A percentile compares a stretch with the other conserved stretches of the same genome.
Conservation (phyloP, 2,329 filamentous ascomycete genomes). For the Colletotrichum melonis region DNA sequence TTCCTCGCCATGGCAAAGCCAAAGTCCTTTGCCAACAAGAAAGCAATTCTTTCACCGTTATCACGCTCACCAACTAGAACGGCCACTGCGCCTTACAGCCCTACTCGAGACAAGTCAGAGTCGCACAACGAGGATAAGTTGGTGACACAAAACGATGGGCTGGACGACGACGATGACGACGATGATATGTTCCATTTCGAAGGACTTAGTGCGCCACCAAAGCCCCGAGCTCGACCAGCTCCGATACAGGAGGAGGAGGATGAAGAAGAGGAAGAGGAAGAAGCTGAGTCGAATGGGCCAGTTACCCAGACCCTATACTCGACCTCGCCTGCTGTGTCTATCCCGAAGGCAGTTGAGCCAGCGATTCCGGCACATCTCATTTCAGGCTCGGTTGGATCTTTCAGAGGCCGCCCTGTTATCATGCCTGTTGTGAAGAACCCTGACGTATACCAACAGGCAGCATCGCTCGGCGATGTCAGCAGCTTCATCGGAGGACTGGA, state of each 20-base stretch:
- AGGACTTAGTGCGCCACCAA: slow-evolving; percentile 45
- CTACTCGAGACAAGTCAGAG: slow-evolving; percentile 7
- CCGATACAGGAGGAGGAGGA: slow-evolving; percentile 48
- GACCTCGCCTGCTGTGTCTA: slow-evolving; percentile 57
- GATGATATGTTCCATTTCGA: slow-evolving; percentile 62
- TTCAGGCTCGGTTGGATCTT: slow-evolving; percentile 61
- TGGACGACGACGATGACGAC: slow-evolving; percentile 34
- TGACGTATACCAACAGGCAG: slow-evolving; percentile 60
- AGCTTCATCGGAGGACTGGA: slow-evolving; percentile 66
- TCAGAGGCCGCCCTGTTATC: slow-evolving; percentile 63
- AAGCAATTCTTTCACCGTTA: slow-evolving; percentile 34
- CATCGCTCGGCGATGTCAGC: slow-evolving; percentile 59
- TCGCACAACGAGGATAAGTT: neutral
- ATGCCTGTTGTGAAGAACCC: slow-evolving; percentile 64
- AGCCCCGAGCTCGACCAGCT: slow-evolving; percentile 39
- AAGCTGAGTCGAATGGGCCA: slow-evolving; percentile 28
- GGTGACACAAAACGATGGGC: slow-evolving; percentile 14
- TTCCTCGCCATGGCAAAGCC: slow-evolving; percentile 54
- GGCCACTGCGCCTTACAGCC: slow-evolving; percentile 10
- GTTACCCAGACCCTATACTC: slow-evolving; percentile 48
- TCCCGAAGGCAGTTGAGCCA: slow-evolving; percentile 44
- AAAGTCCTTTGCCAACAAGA: slow-evolving; percentile 45
- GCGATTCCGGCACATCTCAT: slow-evolving; percentile 39
- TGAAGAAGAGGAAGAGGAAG: slow-evolving; percentile 47
- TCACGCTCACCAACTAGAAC: slow-evolving; percentile 28